A percentile compares a stretch with the other conserved stretches of the same genome.
Evolutionary conservation across 768 basidiomycete species (phyloP).

Genomic region (Mycena haematopus): DNA sequence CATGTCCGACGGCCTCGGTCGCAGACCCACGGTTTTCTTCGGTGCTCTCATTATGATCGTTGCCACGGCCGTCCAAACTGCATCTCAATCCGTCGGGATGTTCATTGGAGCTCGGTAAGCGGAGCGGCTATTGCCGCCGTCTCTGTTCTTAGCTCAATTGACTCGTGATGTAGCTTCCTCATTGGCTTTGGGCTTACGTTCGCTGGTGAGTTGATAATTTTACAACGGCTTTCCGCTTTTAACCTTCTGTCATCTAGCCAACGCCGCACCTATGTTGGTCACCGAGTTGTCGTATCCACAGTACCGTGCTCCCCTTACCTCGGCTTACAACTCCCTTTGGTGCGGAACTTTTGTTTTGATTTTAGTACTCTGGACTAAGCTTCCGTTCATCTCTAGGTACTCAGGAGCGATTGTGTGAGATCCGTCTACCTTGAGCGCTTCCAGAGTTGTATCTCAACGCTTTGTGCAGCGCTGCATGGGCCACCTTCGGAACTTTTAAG

Average conservation of each 20-base stretch:
- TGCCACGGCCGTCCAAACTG: slow-evolving; percentile 72
- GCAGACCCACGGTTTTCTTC: slow-evolving; percentile 66
- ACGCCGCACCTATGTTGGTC: slow-evolving; percentile 82
- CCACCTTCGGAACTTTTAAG: slow-evolving; percentile 80
- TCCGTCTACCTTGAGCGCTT: too few species aligned
- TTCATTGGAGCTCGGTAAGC: slow-evolving; percentile 81
- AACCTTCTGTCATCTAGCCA: slow-evolving; percentile 43
- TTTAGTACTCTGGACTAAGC: too few species aligned
- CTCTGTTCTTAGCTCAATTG: not conserved
- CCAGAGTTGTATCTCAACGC: slow-evolving; percentile 13
- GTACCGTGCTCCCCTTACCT: slow-evolving; percentile 81
- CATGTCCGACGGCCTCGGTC: slow-evolving; percentile 44
- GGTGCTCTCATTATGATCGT: slow-evolving; percentile 75
- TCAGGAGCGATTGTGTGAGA: slow-evolving; percentile 71
- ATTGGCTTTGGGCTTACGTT: slow-evolving; percentile 81
- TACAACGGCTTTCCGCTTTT: not conserved
- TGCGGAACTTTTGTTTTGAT: slow-evolving; percentile 41
- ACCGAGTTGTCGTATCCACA: slow-evolving; percentile 84
- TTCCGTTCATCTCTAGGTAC: too few species aligned
- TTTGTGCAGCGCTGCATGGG: slow-evolving; percentile 71
- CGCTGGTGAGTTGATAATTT: slow-evolving; percentile 53
- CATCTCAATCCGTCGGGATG: slow-evolving; percentile 72
- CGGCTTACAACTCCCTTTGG: slow-evolving; percentile 85
- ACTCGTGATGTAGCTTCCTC: slow-evolving; percentile 52
- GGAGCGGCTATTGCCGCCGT: too few species aligned